Base-by-base conservation (phyloP, 1,284 basidiomycete genomes). In the Boletus smithii region DNA sequence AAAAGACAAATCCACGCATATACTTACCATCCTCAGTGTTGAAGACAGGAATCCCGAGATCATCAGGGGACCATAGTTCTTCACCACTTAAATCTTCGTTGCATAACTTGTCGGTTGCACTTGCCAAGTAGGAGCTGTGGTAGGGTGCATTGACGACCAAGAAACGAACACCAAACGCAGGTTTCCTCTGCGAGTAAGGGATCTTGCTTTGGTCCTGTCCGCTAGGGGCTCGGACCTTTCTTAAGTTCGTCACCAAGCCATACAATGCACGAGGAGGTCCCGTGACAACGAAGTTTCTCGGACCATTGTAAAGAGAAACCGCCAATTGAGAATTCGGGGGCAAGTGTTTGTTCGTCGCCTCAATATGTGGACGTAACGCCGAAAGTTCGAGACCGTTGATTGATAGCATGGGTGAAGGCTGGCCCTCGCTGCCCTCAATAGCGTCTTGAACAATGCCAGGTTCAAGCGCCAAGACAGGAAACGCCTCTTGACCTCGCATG, bases 101-200 rank as follows among this genome's bases (percentile, higher is more conserved):
- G 33, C 87, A 69, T 48, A 95, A 71, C 65, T 84, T 87, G 48
- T 91, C 81, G 5, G 91, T 85, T 4, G 84, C 86, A 32, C 80
- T 84, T n/a, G 67, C 62, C 44, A 99, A 76, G 69, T 97, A 97
- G 31, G 75, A 73, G 65, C 91, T 95, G 76, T 99, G 95, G 73
- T 94, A 99, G 1, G 95, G 97, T 0, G 95, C 95, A 53, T 86
- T 88, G 61, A 99, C 89, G 24, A 91, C 89, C 59, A 99, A 74
- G 77, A 99, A 99, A 43, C 95, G 85, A 53, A 91, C 83, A 44
- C 84, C 90, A 71, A 99, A 98, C 13, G 92, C 88, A 9, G 91
- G 87, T 71, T 97, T 95, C 62, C 97, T 82, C 73, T 98, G 94
- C 30, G 91, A 94, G 75, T 88, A 95, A 20, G 93, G 91, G 8